Base-by-base conservation (phyloP, 129 eudicot genomes). In the Chrysanthemum lavandulifolium region DNA sequence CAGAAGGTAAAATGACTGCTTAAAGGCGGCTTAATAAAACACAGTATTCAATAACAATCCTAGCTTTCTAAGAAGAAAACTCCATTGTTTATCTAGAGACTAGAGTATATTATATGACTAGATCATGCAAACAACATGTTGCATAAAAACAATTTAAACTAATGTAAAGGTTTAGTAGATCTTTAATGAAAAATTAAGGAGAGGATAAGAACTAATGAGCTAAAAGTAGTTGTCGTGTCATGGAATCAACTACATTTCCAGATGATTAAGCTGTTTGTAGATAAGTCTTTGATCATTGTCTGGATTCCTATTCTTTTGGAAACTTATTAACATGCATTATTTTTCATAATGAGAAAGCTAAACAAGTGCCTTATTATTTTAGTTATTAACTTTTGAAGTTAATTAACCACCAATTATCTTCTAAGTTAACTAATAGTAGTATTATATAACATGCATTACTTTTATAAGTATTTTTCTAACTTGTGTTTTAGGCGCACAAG, bases 141-240 rank as follows among this genome's bases (percentile, higher is more conserved):
- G 67, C 8, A 14, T 23, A 31, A n/a, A 57, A 13, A 9, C 0
- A 15, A 2, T 10, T 13, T 15, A 56, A 61, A 61, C 43, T 13
- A 29, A 13, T 16, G n/a, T 10, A 13, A 27, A 61, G 47, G 10
- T 13, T 6, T 64, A 15, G 8, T 57, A 14, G 43, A 15, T 36
- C 4, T 15, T 40, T 3, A 9, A 65, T 13, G 4, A 3, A 16
- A 31, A 3, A 7, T 0, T 65, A 64, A 61, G 77, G 48, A 61
- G 52, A 61, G 31, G 51, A 73, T 73, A 52, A 61, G 60, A 61
- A 15, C 16, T 19, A 58, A 75, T 77, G 75, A 77, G 81, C 76
- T 61, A 69, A 77, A 77, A 51, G 81, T 51, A 62, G 81, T 71
- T 78, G 77, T 71, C 77, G 33, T 78, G 77, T 71, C 58, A 71